Percentiles rank a stretch among this genome's conserved stretches.
phyloP scores from a whole-genome alignment of 2,329 filamentous ascomycete species.

The Colletotrichum sp. region DNA sequence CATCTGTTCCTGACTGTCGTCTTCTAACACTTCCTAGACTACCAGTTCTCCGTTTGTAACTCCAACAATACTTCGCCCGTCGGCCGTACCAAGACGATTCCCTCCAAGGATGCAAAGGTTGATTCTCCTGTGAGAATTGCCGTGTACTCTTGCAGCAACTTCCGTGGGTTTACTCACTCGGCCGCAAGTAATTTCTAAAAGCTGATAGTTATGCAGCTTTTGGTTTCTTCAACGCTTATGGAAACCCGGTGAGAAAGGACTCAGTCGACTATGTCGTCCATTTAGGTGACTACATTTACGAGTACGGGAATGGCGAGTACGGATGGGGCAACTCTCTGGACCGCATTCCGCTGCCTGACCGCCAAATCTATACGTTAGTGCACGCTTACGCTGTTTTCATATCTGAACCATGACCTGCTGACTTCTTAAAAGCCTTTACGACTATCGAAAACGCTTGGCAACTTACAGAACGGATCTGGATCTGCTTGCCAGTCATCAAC shows the following conservation, averaged over 20 bases:
- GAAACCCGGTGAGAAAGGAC: conserved; percentile 63
- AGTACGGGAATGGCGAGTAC: conserved; percentile 49
- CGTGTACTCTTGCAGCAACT: conserved; percentile 76
- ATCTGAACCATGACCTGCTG: too few species aligned
- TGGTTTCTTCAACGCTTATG: conserved; percentile 66
- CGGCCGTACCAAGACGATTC: conserved; percentile 74
- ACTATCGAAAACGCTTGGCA: conserved; percentile 47
- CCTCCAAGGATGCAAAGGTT: conserved; percentile 59
- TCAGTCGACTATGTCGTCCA: conserved; percentile 65
- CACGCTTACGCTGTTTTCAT: conserved; percentile 27
- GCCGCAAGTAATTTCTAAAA: not conserved
- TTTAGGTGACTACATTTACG: conserved; percentile 70
- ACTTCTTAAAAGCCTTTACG: conserved; percentile 33
- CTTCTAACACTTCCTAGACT: conserved; percentile 31
- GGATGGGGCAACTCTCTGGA: conserved; percentile 56
- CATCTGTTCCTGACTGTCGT: conserved; percentile 25
- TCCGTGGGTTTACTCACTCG: conserved; percentile 46
- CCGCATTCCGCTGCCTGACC: conserved; percentile 58
- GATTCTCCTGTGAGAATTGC: conserved; percentile 62
- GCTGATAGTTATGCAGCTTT: not conserved
- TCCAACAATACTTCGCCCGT: conserved; percentile 66
- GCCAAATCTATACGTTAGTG: conserved; percentile 48
- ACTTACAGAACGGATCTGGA: conserved; percentile 47
- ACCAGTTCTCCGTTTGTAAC: conserved; percentile 72
- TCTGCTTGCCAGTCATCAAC: conserved; percentile 42